Base-by-base conservation (phyloP, 192 early-diverging fungal genomes). In the Spizellomyces punctatus region DNA sequence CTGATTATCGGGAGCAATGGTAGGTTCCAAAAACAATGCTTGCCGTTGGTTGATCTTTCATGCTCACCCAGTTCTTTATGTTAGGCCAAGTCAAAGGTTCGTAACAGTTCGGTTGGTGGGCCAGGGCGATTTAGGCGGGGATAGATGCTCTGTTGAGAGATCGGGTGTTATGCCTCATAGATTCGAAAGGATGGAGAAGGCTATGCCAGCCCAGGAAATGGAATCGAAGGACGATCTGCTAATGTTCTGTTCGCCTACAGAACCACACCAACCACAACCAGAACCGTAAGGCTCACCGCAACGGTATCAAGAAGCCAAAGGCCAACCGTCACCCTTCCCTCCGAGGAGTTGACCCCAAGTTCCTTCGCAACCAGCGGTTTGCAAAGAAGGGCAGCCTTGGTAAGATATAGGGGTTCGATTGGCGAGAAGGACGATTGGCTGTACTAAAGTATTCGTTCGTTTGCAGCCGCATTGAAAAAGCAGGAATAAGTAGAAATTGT, bases 211-310 rank as follows among this genome's bases (percentile, higher is more conserved):
- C 46, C 6, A 12, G 12, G 46, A 27, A 12, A 10, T 46, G 27
- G 17, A 16, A 62, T 46, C 6, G 10, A 16, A 63, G 14, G 36
- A 42, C 42, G 0, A 10, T 46, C 44, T 64, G 10, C 68, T 50
- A 16, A 62, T 46, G 55, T 9, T 57, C 16, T 19, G 50, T 10
- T 42, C 19, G 50, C 17, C 8, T 76, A 69, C 80, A 85, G 94
- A 99, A 99, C 91, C 96, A 98, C 91, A 98, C 97, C 86, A 98
- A 97, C 91, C 96, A 98, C 94, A 98, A 98, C 92, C 97, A 99
- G 88, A 97, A 91, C 91, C 89, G 84, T 82, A 98, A 99, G 93
- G 96, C 95, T 88, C 98, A 99, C 93, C 94, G 96, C 79, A 98
- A 98, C 88, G 98, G 98, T 86, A 96, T 99, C 88, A 97, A 95